Evolutionary conservation across 768 basidiomycete species (phyloP).

Genomic region (Boletus pseudopeckii): DNA sequence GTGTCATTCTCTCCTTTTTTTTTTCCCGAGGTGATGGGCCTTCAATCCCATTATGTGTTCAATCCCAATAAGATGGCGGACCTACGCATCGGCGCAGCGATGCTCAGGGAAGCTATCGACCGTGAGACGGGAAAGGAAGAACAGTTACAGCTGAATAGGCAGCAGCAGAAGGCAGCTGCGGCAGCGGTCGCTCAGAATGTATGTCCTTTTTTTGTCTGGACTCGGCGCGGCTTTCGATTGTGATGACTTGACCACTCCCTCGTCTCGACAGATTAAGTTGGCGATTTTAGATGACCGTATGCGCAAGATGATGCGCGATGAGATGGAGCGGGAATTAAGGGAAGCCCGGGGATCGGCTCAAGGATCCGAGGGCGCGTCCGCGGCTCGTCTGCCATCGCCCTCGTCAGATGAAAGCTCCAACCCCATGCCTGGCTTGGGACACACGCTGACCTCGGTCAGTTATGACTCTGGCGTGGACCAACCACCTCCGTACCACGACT

Average conservation of each 20-base stretch:
- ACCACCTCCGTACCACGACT: slow-evolving; percentile 22
- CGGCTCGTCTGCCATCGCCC: neutral
- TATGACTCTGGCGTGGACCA: slow-evolving; percentile 11
- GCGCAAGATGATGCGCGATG: slow-evolving; percentile 48
- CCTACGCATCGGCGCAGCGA: slow-evolving; percentile 58
- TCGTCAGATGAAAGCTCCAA: neutral
- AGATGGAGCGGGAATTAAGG: slow-evolving; percentile 55
- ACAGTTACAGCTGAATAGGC: slow-evolving; percentile 44
- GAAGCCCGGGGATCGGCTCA: slow-evolving; percentile 35
- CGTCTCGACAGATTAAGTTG: slow-evolving; percentile 56
- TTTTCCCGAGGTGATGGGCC: slow-evolving; percentile 55
- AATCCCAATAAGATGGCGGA: slow-evolving; percentile 49
- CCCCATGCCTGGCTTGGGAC: slow-evolving; percentile 29
- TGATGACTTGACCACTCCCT: neutral
- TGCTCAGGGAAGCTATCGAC: slow-evolving; percentile 61
- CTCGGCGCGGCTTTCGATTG: neutral
- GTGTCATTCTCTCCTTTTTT: too few relatives aligned
- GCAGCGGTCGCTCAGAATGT: slow-evolving; percentile 58
- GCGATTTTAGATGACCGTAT: slow-evolving; percentile 79
- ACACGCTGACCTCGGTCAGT: slow-evolving; percentile 10
- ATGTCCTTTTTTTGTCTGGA: slow-evolving; percentile 1
- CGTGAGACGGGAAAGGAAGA: slow-evolving; percentile 48
- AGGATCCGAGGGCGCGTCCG: neutral
- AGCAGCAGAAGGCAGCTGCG: slow-evolving; percentile 56
- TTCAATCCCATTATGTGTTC: slow-evolving; percentile 73